Evolutionary conservation across 148 eudicot species (phyloP).

Genomic region (Cornus controversa): DNA sequence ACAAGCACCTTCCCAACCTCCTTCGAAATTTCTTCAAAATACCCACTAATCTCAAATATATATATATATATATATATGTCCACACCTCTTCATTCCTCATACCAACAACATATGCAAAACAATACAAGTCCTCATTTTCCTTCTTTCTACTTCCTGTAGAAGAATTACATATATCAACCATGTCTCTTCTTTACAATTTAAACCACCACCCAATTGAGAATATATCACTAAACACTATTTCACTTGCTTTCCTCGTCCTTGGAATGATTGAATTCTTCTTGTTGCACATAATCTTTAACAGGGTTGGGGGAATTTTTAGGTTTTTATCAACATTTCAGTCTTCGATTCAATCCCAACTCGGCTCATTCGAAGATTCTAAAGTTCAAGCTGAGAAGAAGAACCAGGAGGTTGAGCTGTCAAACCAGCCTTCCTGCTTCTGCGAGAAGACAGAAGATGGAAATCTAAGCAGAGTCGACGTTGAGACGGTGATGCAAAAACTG

Average conservation of each 20-base stretch:
- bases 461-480: slow-evolving; percentile 28
- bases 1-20: background rate
- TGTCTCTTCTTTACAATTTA: background rate
- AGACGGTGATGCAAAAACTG: slow-evolving; percentile 41
- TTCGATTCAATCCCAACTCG: slow-evolving; percentile 4
- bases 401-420: slow-evolving; percentile 5
- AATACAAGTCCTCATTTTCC: too few species aligned
- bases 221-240: background rate
- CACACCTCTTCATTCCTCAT: background rate
- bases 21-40: background rate
- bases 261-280: slow-evolving; percentile 1
- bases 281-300: background rate
- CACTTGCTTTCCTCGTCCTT: background rate
- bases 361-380: slow-evolving; percentile 1
- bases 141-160: too few species aligned
- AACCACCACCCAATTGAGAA: background rate
- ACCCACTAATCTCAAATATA: background rate
- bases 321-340: background rate
- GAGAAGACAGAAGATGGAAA: slow-evolving; percentile 18
- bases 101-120: background rate
- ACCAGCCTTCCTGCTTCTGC: background rate
- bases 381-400: slow-evolving; percentile 8
- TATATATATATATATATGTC: background rate
- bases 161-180: background rate
- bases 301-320: background rate